A percentile compares a stretch with the other conserved stretches of the same genome.
Evolutionary conservation across 495 filamentous ascomycete species (phyloP).

Genomic region (Daldinia vernicosa): DNA sequence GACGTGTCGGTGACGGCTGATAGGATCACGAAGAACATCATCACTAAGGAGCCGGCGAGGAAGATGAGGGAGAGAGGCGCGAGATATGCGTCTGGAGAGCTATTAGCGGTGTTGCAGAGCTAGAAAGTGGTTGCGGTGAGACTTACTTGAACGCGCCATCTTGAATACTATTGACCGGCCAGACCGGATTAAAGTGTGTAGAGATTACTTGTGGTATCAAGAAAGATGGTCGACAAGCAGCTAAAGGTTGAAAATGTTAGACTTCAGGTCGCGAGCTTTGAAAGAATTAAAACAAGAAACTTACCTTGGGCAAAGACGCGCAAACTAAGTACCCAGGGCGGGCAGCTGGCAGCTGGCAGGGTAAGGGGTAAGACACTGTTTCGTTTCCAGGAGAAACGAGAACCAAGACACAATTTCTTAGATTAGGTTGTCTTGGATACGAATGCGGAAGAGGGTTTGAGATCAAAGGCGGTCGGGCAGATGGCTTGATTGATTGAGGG

Average conservation of each 20-base stretch:
- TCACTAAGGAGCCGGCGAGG: constrained; percentile 73
- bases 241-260: constrained; percentile 20
- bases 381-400: constrained; percentile 18
- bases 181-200: neutral
- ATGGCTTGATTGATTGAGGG: constrained; percentile 1
- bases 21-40: constrained; percentile 84
- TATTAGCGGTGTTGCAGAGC: neutral
- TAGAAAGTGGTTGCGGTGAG: neutral
- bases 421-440: constrained; percentile 39
- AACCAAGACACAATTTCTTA: constrained; percentile 20
- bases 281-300: constrained; percentile 6
- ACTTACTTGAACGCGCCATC: constrained; percentile 37
- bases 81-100: constrained; percentile 46
- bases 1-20: constrained; percentile 67
- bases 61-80: constrained; percentile 73
- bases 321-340: neutral
- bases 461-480: constrained; percentile 32
- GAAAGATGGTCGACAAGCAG: neutral
- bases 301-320: neutral
- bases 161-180: constrained; percentile 16
- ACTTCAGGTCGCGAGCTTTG: constrained; percentile 14
- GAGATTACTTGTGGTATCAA: neutral
- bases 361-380: constrained; percentile 9
- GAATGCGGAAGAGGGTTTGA: constrained; percentile 32
- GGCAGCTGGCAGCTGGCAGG: neutral